These are phyloP conservation scores for Leccinum disarticulatum DNA, from an alignment of 768 basidiomycete species.

Conservation along the genomic window DNA sequence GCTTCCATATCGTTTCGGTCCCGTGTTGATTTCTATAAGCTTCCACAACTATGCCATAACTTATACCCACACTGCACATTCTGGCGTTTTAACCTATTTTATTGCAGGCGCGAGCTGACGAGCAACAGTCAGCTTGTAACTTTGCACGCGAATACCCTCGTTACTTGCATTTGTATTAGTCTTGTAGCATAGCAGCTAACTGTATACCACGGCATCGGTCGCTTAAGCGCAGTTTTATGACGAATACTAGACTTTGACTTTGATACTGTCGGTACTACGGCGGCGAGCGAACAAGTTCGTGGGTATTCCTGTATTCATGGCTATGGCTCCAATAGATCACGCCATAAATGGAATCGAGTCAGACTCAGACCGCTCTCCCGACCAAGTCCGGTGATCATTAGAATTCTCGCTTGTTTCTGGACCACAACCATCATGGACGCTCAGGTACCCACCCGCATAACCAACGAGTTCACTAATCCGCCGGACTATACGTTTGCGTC, in stretches of 20 bases:
- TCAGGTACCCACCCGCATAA: constrained; percentile 20
- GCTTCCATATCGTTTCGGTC: not conserved
- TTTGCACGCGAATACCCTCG: constrained; percentile 1
- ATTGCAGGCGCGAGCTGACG: constrained; percentile 3
- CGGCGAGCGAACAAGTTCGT: constrained; percentile 11
- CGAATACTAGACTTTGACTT: not conserved
- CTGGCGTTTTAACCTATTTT: not conserved
- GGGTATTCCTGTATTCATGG: constrained; percentile 15
- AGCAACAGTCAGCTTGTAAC: constrained; percentile 10
- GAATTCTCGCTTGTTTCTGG: constrained; percentile 6
- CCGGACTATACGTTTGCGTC: constrained; percentile 67
- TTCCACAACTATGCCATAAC: constrained; percentile 14
- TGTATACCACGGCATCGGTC: constrained; percentile 19
- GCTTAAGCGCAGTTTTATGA: constrained; percentile 3
- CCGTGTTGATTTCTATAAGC: constrained; percentile 3
- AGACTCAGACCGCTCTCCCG: constrained; percentile 1
- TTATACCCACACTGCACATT: constrained; percentile 15
- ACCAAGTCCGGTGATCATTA: constrained; percentile 11
- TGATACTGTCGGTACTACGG: not conserved
- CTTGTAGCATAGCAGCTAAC: constrained; percentile 25
- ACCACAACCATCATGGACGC: constrained; percentile 27
- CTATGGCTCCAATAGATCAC: constrained; percentile 19
- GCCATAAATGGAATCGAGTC: not conserved
- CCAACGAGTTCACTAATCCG: constrained; percentile 54
- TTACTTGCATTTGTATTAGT: constrained; percentile 14